phyloP scores from a whole-genome alignment of 2,329 filamentous ascomycete genomes.

The Arachnopeziza araneosa region DNA sequence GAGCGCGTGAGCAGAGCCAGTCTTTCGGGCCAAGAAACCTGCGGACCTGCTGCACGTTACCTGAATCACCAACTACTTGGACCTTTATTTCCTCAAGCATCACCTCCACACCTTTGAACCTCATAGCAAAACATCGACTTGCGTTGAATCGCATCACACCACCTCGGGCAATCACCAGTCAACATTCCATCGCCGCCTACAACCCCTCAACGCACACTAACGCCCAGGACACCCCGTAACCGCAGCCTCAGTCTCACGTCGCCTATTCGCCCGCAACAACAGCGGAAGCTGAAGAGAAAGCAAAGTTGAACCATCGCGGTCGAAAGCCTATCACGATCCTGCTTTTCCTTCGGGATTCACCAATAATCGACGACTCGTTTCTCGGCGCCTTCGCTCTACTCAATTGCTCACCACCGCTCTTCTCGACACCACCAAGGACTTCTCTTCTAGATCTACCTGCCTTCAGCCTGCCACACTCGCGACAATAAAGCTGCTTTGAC shows the following conservation, averaged over 20 bases:
- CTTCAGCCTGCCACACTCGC: constrained; percentile 36
- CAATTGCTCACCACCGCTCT: constrained; percentile 51
- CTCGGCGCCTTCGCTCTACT: constrained; percentile 17
- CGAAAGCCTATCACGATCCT: constrained; percentile 26
- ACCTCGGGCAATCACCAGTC: constrained; percentile 7
- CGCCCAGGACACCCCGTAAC: constrained; percentile 3
- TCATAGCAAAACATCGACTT: neutral
- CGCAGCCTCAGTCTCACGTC: constrained; percentile 19
- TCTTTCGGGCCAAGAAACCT: constrained; percentile 28
- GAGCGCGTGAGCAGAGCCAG: constrained; percentile 32
- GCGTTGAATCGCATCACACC: constrained; percentile 1
- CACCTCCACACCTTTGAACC: constrained; percentile 14
- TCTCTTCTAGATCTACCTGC: constrained; percentile 41
- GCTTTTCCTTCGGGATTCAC: constrained; percentile 6
- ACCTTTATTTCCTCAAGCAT: constrained; percentile 21
- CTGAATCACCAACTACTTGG: constrained; percentile 12
- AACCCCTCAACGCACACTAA: constrained; percentile 4
- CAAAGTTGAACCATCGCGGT: constrained; percentile 9
- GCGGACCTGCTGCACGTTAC: constrained; percentile 16
- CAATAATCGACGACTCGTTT: constrained; percentile 18
- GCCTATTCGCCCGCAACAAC: constrained; percentile 14
- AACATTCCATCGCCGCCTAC: constrained; percentile 11
- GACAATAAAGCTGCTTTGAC: constrained; percentile 32
- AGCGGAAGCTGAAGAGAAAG: constrained; percentile 17
- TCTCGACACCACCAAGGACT: constrained; percentile 35